These are phyloP conservation scores for Hirschfeldia incana DNA, from an alignment of 345 rosid species.

Conservation along the genomic window DNA sequence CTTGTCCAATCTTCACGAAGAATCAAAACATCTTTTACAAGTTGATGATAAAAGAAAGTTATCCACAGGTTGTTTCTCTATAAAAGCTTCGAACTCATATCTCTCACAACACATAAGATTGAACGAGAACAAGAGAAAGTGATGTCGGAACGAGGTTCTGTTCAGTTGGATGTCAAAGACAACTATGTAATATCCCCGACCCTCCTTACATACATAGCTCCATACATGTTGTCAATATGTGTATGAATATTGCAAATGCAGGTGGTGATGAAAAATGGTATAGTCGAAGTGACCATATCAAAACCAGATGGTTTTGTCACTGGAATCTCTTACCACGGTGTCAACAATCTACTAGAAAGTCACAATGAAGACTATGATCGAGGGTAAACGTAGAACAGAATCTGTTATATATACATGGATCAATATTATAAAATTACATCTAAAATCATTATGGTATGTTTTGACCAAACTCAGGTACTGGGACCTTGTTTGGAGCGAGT, in stretches of 20 bases:
- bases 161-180: slow-evolving; percentile 21
- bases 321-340: slow-evolving; percentile 57
- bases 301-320: slow-evolving; percentile 82
- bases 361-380: slow-evolving; percentile 64
- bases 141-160: slow-evolving; percentile 32
- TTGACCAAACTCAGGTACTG: slow-evolving; percentile 44
- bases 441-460: not conserved
- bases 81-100: slow-evolving; percentile 24
- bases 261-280: slow-evolving; percentile 81
- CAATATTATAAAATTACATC: not conserved
- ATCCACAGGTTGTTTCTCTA: slow-evolving; percentile 18
- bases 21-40: slow-evolving; percentile 12
- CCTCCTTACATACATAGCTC: not conserved
- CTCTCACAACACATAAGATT: not conserved
- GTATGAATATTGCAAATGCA: slow-evolving; percentile 32
- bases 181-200: slow-evolving; percentile 18
- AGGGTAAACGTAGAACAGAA: slow-evolving; percentile 48
- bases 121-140: not conserved
- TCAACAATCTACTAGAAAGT: slow-evolving; percentile 81
- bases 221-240: not conserved
- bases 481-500: slow-evolving; percentile 73
- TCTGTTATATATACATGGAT: not conserved
- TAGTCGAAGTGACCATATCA: slow-evolving; percentile 64
- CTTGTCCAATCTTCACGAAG: slow-evolving; percentile 32
- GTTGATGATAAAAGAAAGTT: not conserved